Percentiles rank a stretch among this genome's conserved stretches.
phyloP scores from a whole-genome alignment of 1,139 yeast genomes.

The Zygoascus sp. region DNA sequence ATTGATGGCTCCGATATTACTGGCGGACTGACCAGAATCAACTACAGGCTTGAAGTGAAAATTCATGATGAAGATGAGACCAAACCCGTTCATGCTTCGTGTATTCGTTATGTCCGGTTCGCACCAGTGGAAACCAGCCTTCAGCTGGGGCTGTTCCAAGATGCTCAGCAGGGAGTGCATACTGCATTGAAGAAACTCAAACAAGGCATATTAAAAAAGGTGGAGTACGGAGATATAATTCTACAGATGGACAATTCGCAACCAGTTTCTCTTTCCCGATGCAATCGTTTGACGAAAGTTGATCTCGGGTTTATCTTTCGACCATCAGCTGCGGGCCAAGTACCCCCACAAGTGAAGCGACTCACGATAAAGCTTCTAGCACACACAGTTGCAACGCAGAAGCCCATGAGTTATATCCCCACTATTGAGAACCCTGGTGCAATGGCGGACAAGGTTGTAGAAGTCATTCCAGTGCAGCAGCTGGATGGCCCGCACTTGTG shows the following conservation, averaged over 20 bases:
- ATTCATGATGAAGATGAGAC: neutral
- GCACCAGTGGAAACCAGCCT: neutral
- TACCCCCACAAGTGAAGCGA: conserved; percentile 9
- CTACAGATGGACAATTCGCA: neutral
- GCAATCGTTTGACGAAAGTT: neutral
- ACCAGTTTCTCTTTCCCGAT: neutral
- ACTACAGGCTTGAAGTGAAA: conserved; percentile 2
- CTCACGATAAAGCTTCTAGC: conserved; percentile 7
- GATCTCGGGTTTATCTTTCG: neutral
- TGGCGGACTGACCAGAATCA: conserved; percentile 8
- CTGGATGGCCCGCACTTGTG: conserved; percentile 1
- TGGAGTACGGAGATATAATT: neutral
- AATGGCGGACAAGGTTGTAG: neutral
- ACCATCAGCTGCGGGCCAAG: neutral
- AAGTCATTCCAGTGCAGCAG: neutral
- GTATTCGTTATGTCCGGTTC: neutral
- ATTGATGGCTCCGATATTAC: conserved; percentile 3
- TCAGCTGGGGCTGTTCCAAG: neutral
- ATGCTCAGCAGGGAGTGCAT: neutral
- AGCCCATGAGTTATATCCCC: neutral
- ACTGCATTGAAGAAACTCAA: neutral
- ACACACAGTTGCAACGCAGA: conserved; percentile 6
- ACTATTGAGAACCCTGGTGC: neutral
- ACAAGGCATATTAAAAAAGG: neutral
- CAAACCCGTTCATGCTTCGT: neutral